Percentiles rank a stretch among this genome's conserved stretches.
Conservation (phyloP, 176 grass and related monocot species). For the Oryza australiensis region DNA sequence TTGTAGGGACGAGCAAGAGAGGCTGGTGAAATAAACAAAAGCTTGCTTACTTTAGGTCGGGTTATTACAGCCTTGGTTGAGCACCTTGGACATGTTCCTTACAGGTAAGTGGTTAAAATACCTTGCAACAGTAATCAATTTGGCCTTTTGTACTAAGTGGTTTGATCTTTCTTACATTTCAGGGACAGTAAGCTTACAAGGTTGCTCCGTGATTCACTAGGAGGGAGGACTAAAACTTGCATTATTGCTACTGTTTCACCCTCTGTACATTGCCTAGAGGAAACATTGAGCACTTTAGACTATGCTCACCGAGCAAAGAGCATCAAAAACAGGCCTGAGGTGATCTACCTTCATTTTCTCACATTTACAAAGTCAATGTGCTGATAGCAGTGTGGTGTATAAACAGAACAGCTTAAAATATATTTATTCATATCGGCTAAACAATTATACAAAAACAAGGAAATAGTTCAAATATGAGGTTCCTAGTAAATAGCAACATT, state of each 20-base stretch:
- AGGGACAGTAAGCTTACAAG: conserved; percentile 98
- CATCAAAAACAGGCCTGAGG: conserved; percentile 98
- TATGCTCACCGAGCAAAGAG: conserved; percentile 98
- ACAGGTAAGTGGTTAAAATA: conserved; percentile 59
- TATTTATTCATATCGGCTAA: background rate
- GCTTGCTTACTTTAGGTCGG: conserved; percentile 95
- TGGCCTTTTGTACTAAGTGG: background rate
- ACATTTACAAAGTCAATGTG: conserved; percentile 2
- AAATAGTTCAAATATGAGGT: background rate
- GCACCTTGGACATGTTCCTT: conserved; percentile 95
- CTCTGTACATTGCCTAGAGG: conserved; percentile 93
- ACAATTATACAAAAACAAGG: background rate
- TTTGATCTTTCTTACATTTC: conserved; percentile 29
- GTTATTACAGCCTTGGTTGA: conserved; percentile 97
- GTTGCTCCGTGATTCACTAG: conserved; percentile 86
- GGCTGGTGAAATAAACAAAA: conserved; percentile 98
- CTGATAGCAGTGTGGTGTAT: background rate
- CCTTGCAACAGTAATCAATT: background rate
- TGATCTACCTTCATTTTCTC: conserved; percentile 30
- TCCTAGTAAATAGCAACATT: background rate
- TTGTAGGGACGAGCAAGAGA: conserved; percentile 92
- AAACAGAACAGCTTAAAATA: background rate
- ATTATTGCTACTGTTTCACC: conserved; percentile 99
- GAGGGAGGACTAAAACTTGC: conserved; percentile 98
- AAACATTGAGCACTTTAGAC: conserved; percentile 95